phyloP scores from a whole-genome alignment of 1,139 yeast genomes.

The Arxiozyma heterogenica region DNA sequence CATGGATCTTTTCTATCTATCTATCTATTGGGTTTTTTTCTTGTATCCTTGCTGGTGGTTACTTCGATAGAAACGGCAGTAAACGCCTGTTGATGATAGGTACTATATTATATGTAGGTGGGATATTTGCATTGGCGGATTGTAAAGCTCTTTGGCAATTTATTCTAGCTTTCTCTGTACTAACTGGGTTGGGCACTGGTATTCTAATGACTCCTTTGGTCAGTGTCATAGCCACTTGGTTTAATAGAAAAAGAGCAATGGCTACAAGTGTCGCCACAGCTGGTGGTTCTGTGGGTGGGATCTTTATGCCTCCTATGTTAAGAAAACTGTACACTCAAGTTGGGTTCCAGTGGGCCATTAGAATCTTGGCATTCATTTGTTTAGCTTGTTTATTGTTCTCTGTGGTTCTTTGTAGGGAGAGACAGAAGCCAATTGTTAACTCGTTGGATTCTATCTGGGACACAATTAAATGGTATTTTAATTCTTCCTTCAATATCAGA shows the following conservation, averaged over 20 bases:
- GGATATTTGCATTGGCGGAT: conserved; percentile 45
- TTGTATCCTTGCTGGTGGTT: conserved; percentile 49
- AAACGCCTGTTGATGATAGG: conserved; percentile 38
- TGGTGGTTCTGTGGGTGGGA: conserved; percentile 60
- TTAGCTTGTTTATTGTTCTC: conserved; percentile 36
- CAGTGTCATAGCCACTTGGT: conserved; percentile 54
- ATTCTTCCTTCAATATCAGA: conserved; percentile 29
- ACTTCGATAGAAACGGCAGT: conserved; percentile 45
- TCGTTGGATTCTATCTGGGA: conserved; percentile 21
- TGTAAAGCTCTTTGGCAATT: conserved; percentile 46
- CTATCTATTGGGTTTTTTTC: conserved; percentile 50
- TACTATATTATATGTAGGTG: conserved; percentile 37
- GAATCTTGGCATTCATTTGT: conserved; percentile 45
- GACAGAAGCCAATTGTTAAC: conserved; percentile 27
- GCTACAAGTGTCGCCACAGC: conserved; percentile 51
- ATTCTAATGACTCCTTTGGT: conserved; percentile 48
- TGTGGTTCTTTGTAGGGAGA: conserved; percentile 40
- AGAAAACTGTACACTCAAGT: conserved; percentile 42
- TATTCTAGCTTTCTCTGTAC: conserved; percentile 43
- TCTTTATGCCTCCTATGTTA: conserved; percentile 50
- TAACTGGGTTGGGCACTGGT: conserved; percentile 50
- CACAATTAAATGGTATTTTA: conserved; percentile 22
- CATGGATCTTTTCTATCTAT: conserved; percentile 67
- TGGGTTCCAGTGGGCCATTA: conserved; percentile 56
- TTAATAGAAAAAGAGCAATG: conserved; percentile 42